A percentile compares a stretch with the other conserved stretches of the same genome.
Evolutionary conservation across 768 basidiomycete species (phyloP).

Genomic region (Collybia sordida): DNA sequence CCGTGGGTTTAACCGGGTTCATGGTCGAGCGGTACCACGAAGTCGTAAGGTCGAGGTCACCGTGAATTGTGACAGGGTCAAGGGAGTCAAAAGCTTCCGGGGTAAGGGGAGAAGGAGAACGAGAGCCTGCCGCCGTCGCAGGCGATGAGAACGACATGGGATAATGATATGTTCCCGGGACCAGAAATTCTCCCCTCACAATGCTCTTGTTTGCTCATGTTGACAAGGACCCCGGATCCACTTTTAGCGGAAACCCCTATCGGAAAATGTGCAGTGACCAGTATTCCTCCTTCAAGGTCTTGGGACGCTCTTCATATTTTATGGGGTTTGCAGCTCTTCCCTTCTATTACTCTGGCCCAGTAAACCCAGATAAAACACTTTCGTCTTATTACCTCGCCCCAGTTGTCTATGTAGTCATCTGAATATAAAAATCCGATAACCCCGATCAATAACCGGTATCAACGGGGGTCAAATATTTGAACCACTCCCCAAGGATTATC

Average conservation of each 20-base stretch:
- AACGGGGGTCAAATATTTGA: no score
- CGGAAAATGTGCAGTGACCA: neutral
- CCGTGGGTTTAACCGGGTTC: constrained; percentile 38
- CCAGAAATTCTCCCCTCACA: neutral
- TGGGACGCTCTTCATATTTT: no score
- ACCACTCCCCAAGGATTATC: no score
- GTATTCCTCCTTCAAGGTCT: no score
- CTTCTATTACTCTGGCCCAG: no score
- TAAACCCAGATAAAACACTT: no score
- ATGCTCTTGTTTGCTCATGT: neutral
- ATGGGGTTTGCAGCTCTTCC: no score
- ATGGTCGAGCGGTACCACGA: constrained; percentile 57
- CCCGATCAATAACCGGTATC: no score
- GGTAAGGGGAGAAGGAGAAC: constrained; percentile 71
- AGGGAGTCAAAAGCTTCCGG: constrained; percentile 62
- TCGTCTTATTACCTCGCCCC: no score
- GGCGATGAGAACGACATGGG: constrained; percentile 65
- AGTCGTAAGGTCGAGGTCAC: constrained; percentile 42
- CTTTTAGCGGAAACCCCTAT: neutral
- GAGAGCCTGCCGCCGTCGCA: constrained; percentile 53
- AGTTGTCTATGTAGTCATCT: no score
- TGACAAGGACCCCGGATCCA: neutral
- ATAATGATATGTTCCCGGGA: neutral
- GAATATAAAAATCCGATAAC: no score
- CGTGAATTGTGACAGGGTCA: constrained; percentile 49